These are phyloP conservation scores for Phytophthora agathidicida DNA, from an alignment of 352 stramenopile genomes.

Conservation along the genomic window DNA sequence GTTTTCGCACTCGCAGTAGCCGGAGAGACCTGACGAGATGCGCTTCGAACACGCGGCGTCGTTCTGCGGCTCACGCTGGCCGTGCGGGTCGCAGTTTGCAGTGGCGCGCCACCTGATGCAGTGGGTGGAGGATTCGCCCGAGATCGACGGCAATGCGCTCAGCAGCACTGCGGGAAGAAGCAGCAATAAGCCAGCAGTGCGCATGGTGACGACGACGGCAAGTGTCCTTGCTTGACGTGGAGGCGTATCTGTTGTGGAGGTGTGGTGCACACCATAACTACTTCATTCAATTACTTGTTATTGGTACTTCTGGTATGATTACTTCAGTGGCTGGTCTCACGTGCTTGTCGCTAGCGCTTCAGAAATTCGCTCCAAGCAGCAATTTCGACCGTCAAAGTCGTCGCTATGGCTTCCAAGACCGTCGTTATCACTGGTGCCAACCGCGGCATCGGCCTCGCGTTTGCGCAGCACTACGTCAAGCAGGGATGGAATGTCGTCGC, in stretches of 20 bases:
- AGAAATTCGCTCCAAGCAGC: not conserved
- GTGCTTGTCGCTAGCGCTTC: no score
- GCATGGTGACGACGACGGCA: slow-evolving; percentile 17
- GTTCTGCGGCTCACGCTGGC: slow-evolving; percentile 62
- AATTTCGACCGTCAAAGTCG: slow-evolving; percentile 14
- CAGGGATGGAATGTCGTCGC: slow-evolving; percentile 56
- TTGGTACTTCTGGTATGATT: no score
- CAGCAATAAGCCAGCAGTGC: slow-evolving; percentile 13
- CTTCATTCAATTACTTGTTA: no score
- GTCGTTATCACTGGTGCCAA: slow-evolving; percentile 60
- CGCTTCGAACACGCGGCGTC: slow-evolving; percentile 61
- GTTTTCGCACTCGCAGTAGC: slow-evolving; percentile 83
- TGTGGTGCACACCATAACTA: slow-evolving; percentile 2
- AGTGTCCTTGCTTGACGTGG: slow-evolving; percentile 31
- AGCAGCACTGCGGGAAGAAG: slow-evolving; percentile 9
- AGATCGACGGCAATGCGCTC: not conserved
- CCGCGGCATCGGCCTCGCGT: slow-evolving; percentile 52
- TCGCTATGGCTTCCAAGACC: slow-evolving; percentile 32
- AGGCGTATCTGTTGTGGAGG: slow-evolving; percentile 21
- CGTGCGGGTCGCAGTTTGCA: slow-evolving; percentile 69
- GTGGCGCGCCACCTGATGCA: slow-evolving; percentile 83
- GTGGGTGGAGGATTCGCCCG: slow-evolving; percentile 23
- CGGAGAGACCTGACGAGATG: slow-evolving; percentile 57
- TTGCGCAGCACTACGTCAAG: slow-evolving; percentile 48
- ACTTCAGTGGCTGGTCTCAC: not conserved